Percentiles rank a stretch among this genome's conserved stretches.
These are phyloP conservation scores for Pleurotus sapidus DNA, from an alignment of 768 basidiomycete species.

Conservation along the genomic window DNA sequence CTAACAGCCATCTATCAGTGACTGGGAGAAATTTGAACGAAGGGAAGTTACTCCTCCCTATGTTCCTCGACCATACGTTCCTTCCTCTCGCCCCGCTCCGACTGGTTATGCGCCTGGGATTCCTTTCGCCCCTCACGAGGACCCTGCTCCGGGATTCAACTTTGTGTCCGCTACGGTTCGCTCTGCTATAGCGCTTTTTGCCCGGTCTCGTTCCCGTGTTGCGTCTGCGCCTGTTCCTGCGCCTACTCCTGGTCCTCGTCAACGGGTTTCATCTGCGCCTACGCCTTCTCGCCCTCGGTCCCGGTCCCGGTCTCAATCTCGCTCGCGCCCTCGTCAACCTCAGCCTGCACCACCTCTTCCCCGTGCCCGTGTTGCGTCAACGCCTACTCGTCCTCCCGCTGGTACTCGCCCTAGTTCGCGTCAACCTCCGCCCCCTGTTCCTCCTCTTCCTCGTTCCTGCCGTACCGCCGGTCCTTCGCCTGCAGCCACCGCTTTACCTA, in stretches of 20 bases:
- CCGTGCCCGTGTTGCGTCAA: neutral
- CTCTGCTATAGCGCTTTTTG: neutral
- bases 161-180: neutral
- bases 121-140: neutral
- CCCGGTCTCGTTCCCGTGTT: neutral
- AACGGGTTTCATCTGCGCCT: neutral
- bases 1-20: conserved; percentile 12
- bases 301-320: neutral
- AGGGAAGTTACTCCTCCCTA: conserved; percentile 21
- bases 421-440: no score
- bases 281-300: neutral
- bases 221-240: neutral
- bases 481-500: no score
- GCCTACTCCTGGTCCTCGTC: neutral
- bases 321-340: neutral
- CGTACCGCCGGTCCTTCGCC: no score
- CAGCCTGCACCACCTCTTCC: neutral
- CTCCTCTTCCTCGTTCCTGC: no score
- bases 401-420: no score
- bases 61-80: conserved; percentile 12
- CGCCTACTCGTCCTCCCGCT: no score
- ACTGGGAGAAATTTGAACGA: conserved; percentile 23
- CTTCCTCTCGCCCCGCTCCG: neutral
- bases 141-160: neutral
- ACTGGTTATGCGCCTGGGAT: neutral